Evolutionary conservation across 139 green algal species (phyloP).

Genomic region (Yamagishiella unicocca): DNA sequence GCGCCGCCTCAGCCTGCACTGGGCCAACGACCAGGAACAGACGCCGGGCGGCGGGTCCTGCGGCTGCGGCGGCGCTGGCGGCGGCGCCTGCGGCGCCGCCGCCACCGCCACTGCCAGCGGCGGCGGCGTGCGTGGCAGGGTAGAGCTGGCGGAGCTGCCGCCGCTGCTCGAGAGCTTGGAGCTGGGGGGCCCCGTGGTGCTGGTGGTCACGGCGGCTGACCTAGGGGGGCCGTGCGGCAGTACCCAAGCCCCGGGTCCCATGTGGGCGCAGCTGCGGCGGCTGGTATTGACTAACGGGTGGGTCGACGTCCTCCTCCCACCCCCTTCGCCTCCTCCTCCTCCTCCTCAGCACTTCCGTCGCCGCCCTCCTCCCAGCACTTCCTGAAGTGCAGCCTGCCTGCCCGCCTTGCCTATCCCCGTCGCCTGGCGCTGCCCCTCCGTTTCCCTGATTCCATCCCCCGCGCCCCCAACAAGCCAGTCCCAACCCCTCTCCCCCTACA

Average conservation of each 20-base stretch:
- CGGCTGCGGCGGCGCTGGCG: background rate
- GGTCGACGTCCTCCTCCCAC: background rate
- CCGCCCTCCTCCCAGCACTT: background rate
- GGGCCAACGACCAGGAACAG: constrained; percentile 5
- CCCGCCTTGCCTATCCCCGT: no score
- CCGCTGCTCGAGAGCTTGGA: constrained; percentile 8
- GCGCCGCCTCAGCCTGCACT: constrained; percentile 10
- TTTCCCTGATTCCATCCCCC: no score
- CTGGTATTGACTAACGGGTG: constrained; percentile 9
- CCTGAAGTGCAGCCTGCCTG: no score
- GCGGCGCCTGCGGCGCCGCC: no score
- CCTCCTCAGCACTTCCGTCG: no score
- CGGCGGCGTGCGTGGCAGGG: background rate
- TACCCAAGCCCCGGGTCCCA: background rate
- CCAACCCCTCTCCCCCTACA: no score
- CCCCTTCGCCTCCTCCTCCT: background rate
- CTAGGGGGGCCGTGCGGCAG: constrained; percentile 6
- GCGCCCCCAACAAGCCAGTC: no score
- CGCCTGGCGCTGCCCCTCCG: no score
- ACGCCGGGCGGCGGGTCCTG: background rate
- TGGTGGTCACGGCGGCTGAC: background rate
- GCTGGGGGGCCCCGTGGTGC: constrained; percentile 8
- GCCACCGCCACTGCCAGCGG: background rate
- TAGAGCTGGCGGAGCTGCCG: constrained; percentile 17
- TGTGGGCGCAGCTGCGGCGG: constrained; percentile 23